Base-by-base conservation (phyloP, 2,329 filamentous ascomycete genomes). In the Aspergillus fijiensis region DNA sequence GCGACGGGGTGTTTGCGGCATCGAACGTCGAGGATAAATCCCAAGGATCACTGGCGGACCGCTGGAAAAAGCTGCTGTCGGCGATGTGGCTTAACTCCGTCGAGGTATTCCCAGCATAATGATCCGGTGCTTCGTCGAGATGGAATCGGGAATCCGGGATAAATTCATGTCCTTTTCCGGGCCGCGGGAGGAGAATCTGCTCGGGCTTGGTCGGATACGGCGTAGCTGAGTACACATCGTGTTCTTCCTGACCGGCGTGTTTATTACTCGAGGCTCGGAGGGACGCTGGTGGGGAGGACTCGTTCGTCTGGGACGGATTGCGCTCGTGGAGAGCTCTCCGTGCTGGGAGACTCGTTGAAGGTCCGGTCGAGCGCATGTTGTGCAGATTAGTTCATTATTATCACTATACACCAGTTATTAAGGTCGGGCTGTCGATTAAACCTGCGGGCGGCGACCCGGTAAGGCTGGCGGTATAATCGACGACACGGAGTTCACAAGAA, bases 131-230 rank as follows among this genome's bases (percentile, higher is more conserved):
- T 57, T 72, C 69, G 49, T 74, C 70, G 66, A 76, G 69, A 56
- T 67, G 70, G 51, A 72, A 71, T 31, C 68, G 70, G 23, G 69
- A 69, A 51, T 74, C 69, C 51, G 70, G 65, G 50, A 72, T 63
- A 42, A 71, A 72, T 27, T 72, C 66, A 49, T 74, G 73, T n/a
- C 73, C 75, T 67, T 75, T 75, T 12, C 74, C 72, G 4, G 76
- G 73, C 47, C 72, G 74, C 5, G 79, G 79, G 14, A 78, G 63
- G 31, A 81, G 70, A 23, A 81, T 71, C 63, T 81, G 79, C 53
- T 77, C 76, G 16, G 78, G 76, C 59, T 79, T 81, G 12, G 79
- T 80, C n/a, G 79, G 79, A 64, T 77, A 81, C 16, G 79, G 79
- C 16, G 74, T 78, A 42, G 74, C 66, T 11, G 74, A 70, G 65